These are phyloP conservation scores for Leucocoprinus sp. DNA, from an alignment of 768 basidiomycete genomes.

Conservation along the genomic window DNA sequence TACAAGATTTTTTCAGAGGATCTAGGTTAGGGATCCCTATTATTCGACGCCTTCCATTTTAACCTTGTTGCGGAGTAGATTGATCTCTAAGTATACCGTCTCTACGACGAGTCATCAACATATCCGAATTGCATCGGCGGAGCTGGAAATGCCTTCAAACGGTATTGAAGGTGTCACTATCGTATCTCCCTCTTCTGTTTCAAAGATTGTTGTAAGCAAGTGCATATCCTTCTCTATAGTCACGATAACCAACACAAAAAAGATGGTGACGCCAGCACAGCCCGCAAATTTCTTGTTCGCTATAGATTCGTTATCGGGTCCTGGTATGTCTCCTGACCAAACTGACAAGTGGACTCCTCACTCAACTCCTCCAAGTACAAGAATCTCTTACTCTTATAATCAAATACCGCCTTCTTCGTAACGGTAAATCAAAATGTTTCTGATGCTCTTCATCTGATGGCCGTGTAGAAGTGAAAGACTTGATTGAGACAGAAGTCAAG, in stretches of 20 bases:
- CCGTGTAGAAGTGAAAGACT: conserved; percentile 55
- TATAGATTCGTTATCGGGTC: conserved; percentile 54
- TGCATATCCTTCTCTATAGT: background rate
- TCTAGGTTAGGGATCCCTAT: conserved; percentile 43
- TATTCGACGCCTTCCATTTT: background rate
- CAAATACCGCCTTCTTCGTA: conserved; percentile 70
- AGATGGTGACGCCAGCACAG: conserved; percentile 74
- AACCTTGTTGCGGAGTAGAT: conserved; percentile 30
- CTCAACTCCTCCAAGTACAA: conserved; percentile 35
- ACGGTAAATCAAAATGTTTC: conserved; percentile 43
- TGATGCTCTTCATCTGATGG: background rate
- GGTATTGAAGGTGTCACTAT: conserved; percentile 46
- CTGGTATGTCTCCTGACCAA: conserved; percentile 35
- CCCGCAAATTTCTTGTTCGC: conserved; percentile 78
- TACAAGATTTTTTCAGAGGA: conserved; percentile 93
- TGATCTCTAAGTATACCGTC: conserved; percentile 87
- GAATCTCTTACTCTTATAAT: conserved; percentile 60
- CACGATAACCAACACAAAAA: background rate
- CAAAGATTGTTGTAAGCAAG: conserved; percentile 39
- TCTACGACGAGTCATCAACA: conserved; percentile 74
- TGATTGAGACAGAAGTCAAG: conserved; percentile 46
- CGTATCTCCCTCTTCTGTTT: conserved; percentile 35
- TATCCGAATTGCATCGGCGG: conserved; percentile 63
- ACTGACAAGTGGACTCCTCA: conserved; percentile 5
- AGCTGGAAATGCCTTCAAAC: conserved; percentile 37